phyloP scores from a whole-genome alignment of 75 land plant genomes.

The Cunninghamia lanceolata region DNA sequence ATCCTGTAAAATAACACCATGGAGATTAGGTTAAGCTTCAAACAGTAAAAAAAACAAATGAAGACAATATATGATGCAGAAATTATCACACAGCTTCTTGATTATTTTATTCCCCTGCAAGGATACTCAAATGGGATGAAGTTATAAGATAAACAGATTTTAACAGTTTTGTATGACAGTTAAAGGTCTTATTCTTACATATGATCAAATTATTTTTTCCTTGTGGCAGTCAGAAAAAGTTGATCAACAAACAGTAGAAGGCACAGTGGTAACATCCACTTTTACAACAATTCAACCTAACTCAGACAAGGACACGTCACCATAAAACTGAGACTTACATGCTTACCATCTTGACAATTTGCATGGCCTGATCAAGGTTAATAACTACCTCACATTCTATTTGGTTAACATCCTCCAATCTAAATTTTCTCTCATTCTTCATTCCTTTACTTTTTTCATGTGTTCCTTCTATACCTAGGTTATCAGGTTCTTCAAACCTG shows the following conservation, averaged over 20 bases:
- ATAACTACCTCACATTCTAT: not conserved
- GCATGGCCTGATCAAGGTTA: not conserved
- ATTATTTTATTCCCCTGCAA: not conserved
- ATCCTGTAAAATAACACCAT: constrained; percentile 36
- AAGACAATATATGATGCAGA: not conserved
- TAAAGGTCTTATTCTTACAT: not conserved
- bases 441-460: too few relatives aligned
- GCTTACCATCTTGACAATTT: not conserved
- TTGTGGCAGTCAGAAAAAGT: not conserved
- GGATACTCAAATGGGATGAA: not conserved
- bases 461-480: too few relatives aligned
- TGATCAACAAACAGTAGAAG: not conserved
- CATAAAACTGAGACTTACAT: too few relatives aligned
- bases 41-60: not conserved
- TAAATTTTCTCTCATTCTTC: too few relatives aligned
- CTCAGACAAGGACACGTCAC: not conserved
- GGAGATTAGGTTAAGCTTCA: not conserved
- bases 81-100: not conserved
- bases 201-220: not conserved
- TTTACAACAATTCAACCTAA: not conserved
- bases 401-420: too few relatives aligned
- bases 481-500: too few relatives aligned
- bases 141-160: not conserved
- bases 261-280: not conserved
- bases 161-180: not conserved